Percentiles rank a stretch among this genome's conserved stretches.
phyloP scores from a whole-genome alignment of 441 rosid species.

The Oxalis stricta region DNA sequence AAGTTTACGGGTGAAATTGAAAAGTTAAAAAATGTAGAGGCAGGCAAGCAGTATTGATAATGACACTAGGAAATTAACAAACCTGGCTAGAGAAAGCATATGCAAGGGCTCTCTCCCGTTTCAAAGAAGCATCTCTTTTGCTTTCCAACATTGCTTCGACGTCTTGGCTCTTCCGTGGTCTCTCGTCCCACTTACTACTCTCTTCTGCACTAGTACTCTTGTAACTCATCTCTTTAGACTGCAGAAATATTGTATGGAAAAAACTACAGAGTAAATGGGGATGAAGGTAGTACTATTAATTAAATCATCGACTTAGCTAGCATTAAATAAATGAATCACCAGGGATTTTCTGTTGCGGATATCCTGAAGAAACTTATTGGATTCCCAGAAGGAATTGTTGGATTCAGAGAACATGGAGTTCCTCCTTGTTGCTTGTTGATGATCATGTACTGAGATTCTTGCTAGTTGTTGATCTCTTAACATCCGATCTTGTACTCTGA shows the following conservation, averaged over 20 bases:
- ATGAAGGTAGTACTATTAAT: too few species aligned
- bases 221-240: slow-evolving; percentile 11
- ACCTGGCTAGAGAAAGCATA: slow-evolving; percentile 30
- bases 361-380: slow-evolving; percentile 9
- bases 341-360: slow-evolving; percentile 12
- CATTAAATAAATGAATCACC: too few species aligned
- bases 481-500: slow-evolving; percentile 39
- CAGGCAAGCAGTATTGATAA: background rate
- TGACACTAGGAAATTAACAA: slow-evolving; percentile 1
- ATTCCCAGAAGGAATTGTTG: slow-evolving; percentile 13
- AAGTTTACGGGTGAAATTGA: too few species aligned
- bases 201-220: too few species aligned
- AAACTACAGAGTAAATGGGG: background rate
- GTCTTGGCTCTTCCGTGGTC: slow-evolving; percentile 17
- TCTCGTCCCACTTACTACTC: slow-evolving; percentile 37
- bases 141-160: slow-evolving; percentile 19
- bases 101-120: slow-evolving; percentile 17
- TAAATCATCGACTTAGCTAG: too few species aligned
- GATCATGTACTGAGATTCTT: too few species aligned
- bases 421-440: slow-evolving; percentile 25
- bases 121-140: slow-evolving; percentile 10
- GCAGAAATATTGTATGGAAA: background rate
- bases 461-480: slow-evolving; percentile 26
- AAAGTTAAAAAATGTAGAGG: too few species aligned
- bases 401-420: slow-evolving; percentile 15